Base-by-base conservation (phyloP, 2,329 filamentous ascomycete species). In the Verticillium nubilum region DNA sequence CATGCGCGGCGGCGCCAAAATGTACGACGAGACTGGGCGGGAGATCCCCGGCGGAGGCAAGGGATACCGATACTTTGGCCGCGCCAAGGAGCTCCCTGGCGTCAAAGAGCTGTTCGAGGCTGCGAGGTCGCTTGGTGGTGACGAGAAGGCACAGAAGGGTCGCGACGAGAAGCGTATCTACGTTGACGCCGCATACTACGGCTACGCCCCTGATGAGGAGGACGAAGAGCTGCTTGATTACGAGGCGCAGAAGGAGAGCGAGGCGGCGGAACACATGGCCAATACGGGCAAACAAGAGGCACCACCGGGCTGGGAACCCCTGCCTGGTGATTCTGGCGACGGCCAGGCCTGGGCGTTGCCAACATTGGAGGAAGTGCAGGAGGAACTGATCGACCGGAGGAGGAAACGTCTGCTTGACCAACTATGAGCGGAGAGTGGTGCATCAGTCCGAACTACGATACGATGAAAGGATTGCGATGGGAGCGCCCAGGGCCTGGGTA, bases 101-200 rank as follows among this genome's bases (percentile, higher is more conserved):
- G 95, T 99, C 5, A 97, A 97, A 74, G 95, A 99, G 78, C 79
- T 99, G 72, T 96, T 97, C 70, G 93, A 97, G 68, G 89, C 91
- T 0, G 78, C 80, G 64, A 82, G 80, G 61, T 79, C 81, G 61
- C 78, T 82, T 64, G 73, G 75, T n/a, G 78, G 79, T 56, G 80
- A 79, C 3, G 82, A 87, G 61, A 88, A 87, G 68, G 84, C 86
- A 2, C 74, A 86, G 9, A 88, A 91, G 69, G 82, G 84, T 62
- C 81, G 89, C 66, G 85, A 86, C 56, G 90, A 92, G 67, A 71
- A 92, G 66, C 77, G 88, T 62, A 87, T 85, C 75, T 85, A 88
- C 66, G 93, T 99, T 9, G 92, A 99, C 75, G 95, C 95, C 13
- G 89, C 88, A 31, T 99, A 99, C 74, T 99, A 97, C 73, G 95